phyloP scores from a whole-genome alignment of 495 filamentous ascomycete species.

The Glonium stellatum region DNA sequence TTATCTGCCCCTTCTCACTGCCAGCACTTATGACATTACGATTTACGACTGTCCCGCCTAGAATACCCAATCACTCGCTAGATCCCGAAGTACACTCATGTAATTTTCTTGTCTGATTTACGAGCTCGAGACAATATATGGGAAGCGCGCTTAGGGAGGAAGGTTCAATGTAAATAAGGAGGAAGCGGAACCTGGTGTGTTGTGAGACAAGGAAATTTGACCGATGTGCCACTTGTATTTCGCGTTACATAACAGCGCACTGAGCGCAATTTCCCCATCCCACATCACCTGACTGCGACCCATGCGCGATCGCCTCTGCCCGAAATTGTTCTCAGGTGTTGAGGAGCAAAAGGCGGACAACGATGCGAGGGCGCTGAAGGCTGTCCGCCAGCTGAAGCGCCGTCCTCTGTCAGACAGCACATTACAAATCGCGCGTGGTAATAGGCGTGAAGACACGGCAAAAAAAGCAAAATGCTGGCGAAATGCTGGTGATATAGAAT shows the following conservation, averaged over 20 bases:
- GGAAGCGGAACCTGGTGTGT: background rate
- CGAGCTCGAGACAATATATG: background rate
- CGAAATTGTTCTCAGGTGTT: too few relatives aligned
- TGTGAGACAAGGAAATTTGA: background rate
- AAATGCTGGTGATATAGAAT: too few relatives aligned
- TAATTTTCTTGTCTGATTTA: too few relatives aligned
- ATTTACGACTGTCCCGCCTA: background rate
- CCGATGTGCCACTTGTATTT: background rate
- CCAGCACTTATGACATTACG: background rate
- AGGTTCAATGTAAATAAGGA: background rate
- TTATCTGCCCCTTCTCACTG: background rate
- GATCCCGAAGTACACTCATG: background rate
- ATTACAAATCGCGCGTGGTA: too few relatives aligned
- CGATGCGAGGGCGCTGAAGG: too few relatives aligned
- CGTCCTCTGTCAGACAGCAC: too few relatives aligned
- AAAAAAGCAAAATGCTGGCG: too few relatives aligned
- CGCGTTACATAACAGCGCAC: background rate
- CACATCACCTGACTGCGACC: too few relatives aligned
- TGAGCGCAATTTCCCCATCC: background rate
- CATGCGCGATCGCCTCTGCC: too few relatives aligned
- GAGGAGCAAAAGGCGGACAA: too few relatives aligned
- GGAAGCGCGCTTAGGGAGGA: background rate
- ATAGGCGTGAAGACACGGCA: too few relatives aligned
- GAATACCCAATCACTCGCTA: constrained; percentile 4
- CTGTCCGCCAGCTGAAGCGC: too few relatives aligned